These are phyloP conservation scores for Thalassiosira oceanica DNA, from an alignment of 352 stramenopile species.

Conservation along the genomic window DNA sequence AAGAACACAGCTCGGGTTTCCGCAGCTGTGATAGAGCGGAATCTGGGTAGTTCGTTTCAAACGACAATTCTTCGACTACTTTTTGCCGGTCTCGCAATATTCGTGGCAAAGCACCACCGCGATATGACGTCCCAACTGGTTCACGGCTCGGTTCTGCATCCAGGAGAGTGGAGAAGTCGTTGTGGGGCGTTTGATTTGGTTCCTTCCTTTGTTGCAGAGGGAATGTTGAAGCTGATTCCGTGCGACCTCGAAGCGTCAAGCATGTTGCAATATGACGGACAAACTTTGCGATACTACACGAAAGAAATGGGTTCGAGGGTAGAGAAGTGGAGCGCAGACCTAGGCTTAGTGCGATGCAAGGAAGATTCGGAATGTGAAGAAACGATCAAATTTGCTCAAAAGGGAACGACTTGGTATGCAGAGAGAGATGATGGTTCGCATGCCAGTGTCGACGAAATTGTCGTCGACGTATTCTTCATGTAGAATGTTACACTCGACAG, in stretches of 20 bases:
- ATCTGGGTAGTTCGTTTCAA: no score
- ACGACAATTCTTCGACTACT: constrained; percentile 24
- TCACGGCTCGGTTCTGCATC: constrained; percentile 25
- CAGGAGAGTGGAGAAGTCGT: constrained; percentile 50
- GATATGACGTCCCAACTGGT: constrained; percentile 22
- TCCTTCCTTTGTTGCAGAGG: constrained; percentile 20
- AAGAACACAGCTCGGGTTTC: no score
- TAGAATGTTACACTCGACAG: no score
- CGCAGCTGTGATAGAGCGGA: no score
- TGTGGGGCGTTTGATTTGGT: constrained; percentile 49
- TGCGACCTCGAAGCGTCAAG: constrained; percentile 17
- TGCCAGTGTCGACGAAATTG: no score
- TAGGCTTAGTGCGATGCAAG: constrained; percentile 27
- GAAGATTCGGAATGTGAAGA: no score
- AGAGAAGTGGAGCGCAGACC: constrained; percentile 15
- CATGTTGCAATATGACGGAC: constrained; percentile 42
- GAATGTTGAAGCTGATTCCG: constrained; percentile 6
- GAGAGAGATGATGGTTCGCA: no score
- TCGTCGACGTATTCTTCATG: no score
- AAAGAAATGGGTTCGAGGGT: no score
- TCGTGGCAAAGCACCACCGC: constrained; percentile 21
- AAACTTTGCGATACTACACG: constrained; percentile 36
- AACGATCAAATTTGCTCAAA: no score
- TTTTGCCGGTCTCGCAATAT: constrained; percentile 17
- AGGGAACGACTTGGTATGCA: no score